Conservation (phyloP, 768 basidiomycete species). For the Amanita thiersii region DNA sequence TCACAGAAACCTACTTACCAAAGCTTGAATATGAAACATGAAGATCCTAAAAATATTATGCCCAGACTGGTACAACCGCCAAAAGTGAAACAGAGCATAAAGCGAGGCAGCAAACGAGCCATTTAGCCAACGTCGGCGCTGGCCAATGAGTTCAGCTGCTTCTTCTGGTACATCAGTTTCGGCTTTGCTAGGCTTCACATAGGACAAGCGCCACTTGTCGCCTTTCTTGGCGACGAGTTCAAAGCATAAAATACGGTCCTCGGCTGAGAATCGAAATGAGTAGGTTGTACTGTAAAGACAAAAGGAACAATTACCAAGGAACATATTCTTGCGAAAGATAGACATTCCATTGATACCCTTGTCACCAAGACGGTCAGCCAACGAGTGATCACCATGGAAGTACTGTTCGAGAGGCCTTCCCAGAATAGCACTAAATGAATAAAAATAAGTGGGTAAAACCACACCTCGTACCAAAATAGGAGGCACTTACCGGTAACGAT, state of each 20-base stretch:
- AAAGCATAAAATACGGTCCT: constrained; percentile 96
- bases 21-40: constrained; percentile 31
- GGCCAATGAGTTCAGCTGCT: constrained; percentile 87
- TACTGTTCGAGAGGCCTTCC: constrained; percentile 83
- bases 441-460: too few species aligned
- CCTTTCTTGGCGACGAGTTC: constrained; percentile 89
- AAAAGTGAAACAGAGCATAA: background rate
- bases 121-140: constrained; percentile 61
- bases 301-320: constrained; percentile 27
- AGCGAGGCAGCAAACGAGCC: background rate
- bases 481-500: too few species aligned
- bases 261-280: constrained; percentile 36
- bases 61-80: constrained; percentile 2
- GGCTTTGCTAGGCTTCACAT: constrained; percentile 92
- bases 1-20: background rate
- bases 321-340: constrained; percentile 90
- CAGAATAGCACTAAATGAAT: constrained; percentile 85
- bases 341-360: constrained; percentile 97
- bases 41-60: constrained; percentile 74
- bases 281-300: background rate
- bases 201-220: constrained; percentile 81
- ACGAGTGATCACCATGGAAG: constrained; percentile 81
- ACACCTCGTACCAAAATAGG: too few species aligned
- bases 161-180: constrained; percentile 94
- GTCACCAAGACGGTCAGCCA: constrained; percentile 87